These are phyloP conservation scores for Debaryomyces udenii DNA, from an alignment of 1,139 yeast species.

Conservation along the genomic window DNA sequence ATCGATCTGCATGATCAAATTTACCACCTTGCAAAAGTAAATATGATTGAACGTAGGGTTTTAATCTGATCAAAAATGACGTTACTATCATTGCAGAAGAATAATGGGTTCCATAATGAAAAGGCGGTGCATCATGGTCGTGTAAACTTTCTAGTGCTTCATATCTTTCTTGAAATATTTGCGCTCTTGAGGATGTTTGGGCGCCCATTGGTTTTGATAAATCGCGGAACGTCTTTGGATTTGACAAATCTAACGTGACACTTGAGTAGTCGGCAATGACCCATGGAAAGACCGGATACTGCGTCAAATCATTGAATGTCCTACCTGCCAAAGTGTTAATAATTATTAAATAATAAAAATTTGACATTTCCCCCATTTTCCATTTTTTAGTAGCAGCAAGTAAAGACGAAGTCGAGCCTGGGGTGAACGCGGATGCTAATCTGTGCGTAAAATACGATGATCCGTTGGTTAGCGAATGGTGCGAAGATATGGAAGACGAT, in stretches of 20 bases:
- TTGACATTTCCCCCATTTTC: constrained; percentile 76
- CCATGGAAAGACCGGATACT: constrained; percentile 92
- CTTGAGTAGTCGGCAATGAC: constrained; percentile 79
- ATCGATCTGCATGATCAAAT: constrained; percentile 83
- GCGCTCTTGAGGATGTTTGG: constrained; percentile 60
- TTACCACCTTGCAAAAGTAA: constrained; percentile 80
- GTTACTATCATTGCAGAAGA: constrained; percentile 92
- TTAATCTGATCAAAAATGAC: constrained; percentile 69
- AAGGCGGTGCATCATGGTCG: constrained; percentile 65
- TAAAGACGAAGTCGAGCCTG: constrained; percentile 28
- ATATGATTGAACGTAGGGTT: constrained; percentile 81
- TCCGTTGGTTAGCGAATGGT: constrained; percentile 12
- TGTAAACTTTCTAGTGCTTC: constrained; percentile 62
- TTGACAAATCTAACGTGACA: constrained; percentile 58
- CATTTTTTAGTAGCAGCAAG: constrained; percentile 66
- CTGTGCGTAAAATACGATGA: constrained; percentile 34
- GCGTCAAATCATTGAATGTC: constrained; percentile 83
- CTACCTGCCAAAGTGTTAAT: constrained; percentile 84
- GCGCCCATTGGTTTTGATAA: constrained; percentile 90
- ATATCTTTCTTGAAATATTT: constrained; percentile 66
- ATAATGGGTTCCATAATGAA: constrained; percentile 90
- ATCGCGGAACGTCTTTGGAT: constrained; percentile 69
- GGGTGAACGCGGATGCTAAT: constrained; percentile 40
- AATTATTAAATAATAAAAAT: constrained; percentile 77
- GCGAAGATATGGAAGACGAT: constrained; percentile 34